Percentiles rank a stretch among this genome's conserved stretches.
Conservation (phyloP, 305 asterid genomes). For the Fraxinus dipetala region DNA sequence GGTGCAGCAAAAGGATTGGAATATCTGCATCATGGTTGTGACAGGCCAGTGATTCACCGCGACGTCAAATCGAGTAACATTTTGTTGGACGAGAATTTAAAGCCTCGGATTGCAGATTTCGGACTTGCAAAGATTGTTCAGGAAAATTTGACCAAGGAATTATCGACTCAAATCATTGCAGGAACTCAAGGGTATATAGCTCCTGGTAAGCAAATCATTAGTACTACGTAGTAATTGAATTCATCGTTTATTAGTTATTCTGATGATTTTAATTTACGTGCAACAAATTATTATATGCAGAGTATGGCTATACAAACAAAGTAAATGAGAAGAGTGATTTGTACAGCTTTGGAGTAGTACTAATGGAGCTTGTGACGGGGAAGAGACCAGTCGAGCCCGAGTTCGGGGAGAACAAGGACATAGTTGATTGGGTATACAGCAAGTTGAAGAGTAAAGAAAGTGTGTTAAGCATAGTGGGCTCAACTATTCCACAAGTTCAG, state of each 20-base stretch:
- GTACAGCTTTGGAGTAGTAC: constrained; percentile 85
- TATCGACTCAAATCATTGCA: constrained; percentile 61
- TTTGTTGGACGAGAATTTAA: constrained; percentile 58
- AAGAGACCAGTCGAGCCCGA: constrained; percentile 74
- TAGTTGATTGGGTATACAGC: constrained; percentile 73
- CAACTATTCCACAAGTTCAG: constrained; percentile 39
- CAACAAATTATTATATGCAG: constrained; percentile 30
- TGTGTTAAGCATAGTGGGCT: constrained; percentile 56
- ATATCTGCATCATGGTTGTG: constrained; percentile 82
- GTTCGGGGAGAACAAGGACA: constrained; percentile 67
- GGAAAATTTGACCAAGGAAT: constrained; percentile 35
- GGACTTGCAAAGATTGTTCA: constrained; percentile 70
- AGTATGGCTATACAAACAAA: constrained; percentile 69
- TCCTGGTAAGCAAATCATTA: constrained; percentile 50
- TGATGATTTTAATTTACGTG: neutral
- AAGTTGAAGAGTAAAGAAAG: constrained; percentile 59
- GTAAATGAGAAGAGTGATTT: constrained; percentile 85
- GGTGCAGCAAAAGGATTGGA: constrained; percentile 88
- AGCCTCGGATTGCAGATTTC: constrained; percentile 81
- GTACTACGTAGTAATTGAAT: neutral
- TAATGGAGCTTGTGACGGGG: constrained; percentile 89
- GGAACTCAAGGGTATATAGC: constrained; percentile 95
- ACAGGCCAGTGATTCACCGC: constrained; percentile 74
- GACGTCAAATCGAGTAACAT: constrained; percentile 91
- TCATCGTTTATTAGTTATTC: neutral